Conservation (phyloP, 179 eudicot species). For the Actinidia arguta region DNA sequence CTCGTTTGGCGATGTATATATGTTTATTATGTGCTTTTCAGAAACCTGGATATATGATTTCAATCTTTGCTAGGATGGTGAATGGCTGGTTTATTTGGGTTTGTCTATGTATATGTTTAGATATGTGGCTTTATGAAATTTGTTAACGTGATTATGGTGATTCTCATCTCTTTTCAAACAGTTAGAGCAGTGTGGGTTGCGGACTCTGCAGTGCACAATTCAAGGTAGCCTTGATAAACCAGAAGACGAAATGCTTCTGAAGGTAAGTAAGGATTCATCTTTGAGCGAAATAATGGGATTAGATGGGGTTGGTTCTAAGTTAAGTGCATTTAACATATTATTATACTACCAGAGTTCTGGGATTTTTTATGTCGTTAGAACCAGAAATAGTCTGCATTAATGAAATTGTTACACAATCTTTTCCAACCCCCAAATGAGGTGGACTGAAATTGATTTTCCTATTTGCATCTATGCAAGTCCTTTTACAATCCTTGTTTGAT, state of each 20-base stretch:
- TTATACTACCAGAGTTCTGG: background rate
- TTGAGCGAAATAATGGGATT: background rate
- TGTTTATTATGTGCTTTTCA: too few species aligned
- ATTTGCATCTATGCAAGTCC: background rate
- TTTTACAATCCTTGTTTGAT: background rate
- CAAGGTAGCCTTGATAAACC: slow-evolving; percentile 85
- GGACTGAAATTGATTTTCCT: background rate
- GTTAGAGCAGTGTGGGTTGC: slow-evolving; percentile 78
- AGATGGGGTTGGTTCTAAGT: slow-evolving; percentile 9
- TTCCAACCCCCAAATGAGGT: too few species aligned
- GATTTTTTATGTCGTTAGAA: background rate
- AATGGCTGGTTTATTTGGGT: background rate
- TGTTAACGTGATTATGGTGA: background rate
- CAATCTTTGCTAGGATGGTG: too few species aligned
- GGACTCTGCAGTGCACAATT: slow-evolving; percentile 93
- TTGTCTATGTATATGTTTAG: background rate
- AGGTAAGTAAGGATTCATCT: slow-evolving; percentile 39
- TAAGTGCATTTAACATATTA: background rate
- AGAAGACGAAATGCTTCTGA: slow-evolving; percentile 48
- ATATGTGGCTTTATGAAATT: background rate
- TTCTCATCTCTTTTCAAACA: slow-evolving; percentile 31
- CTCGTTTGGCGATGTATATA: too few species aligned
- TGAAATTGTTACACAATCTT: background rate
- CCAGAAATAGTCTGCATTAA: background rate
- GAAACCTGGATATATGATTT: too few species aligned